phyloP scores from a whole-genome alignment of 495 filamentous ascomycete genomes.

The Parathielavia hyrcaniae region DNA sequence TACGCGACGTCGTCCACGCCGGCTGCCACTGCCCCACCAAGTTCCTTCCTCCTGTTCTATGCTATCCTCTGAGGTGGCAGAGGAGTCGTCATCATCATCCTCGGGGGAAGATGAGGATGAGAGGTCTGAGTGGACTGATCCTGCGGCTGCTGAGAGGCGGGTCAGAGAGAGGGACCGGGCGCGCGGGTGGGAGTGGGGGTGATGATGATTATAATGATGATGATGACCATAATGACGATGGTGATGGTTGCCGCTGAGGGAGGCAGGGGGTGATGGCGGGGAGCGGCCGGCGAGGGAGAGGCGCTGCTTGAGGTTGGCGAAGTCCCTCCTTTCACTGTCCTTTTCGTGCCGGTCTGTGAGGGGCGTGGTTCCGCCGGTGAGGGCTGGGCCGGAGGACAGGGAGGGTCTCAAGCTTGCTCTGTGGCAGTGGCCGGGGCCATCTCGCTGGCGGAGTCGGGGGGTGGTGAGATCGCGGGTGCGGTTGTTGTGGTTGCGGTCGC shows the following conservation, averaged over 20 bases:
- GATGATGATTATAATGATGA: no score
- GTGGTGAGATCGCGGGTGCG: background rate
- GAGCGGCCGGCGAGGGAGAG: background rate
- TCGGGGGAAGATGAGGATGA: background rate
- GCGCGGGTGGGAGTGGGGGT: background rate
- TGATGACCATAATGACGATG: no score
- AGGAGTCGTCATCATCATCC: background rate
- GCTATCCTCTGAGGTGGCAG: no score
- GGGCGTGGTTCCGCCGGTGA: background rate
- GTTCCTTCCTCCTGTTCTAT: no score
- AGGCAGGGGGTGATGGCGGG: background rate
- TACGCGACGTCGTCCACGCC: background rate
- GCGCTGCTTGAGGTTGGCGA: conserved; percentile 8
- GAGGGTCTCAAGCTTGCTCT: background rate
- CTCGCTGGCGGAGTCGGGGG: conserved; percentile 1
- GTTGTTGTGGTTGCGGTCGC: background rate
- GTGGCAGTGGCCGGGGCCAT: background rate
- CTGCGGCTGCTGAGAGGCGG: background rate
- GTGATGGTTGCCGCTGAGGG: background rate
- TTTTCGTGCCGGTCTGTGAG: background rate
- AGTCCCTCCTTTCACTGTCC: background rate
- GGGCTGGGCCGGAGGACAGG: background rate
- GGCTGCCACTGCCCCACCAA: no score
- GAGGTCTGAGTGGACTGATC: background rate
- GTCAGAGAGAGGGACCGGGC: background rate